These are phyloP conservation scores for Xylaria digitata DNA, from an alignment of 2,329 filamentous ascomycete genomes.

Conservation along the genomic window DNA sequence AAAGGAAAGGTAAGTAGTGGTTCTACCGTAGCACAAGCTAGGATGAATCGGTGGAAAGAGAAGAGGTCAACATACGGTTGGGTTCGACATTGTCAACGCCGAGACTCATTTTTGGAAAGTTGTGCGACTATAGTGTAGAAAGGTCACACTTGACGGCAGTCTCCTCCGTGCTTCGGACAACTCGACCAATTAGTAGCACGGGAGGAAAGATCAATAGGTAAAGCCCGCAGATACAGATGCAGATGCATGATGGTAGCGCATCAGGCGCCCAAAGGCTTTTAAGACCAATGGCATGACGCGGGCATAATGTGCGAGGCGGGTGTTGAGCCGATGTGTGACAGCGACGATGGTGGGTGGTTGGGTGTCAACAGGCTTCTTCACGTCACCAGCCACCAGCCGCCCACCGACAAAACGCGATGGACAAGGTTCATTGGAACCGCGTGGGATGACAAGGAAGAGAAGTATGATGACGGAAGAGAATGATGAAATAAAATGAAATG, in stretches of 20 bases:
- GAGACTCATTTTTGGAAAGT: slow-evolving; percentile 38
- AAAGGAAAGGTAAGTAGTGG: slow-evolving; percentile 22
- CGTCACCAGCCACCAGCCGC: slow-evolving; percentile 40
- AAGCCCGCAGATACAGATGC: slow-evolving; percentile 35
- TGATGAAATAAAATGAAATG: neutral
- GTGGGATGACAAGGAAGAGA: slow-evolving; percentile 9
- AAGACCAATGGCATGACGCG: slow-evolving; percentile 40
- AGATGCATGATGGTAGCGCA: slow-evolving; percentile 33
- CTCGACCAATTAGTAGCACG: slow-evolving; percentile 32
- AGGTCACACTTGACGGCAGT: slow-evolving; percentile 4
- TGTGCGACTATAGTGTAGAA: slow-evolving; percentile 11
- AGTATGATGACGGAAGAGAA: neutral
- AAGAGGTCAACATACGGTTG: slow-evolving; percentile 35
- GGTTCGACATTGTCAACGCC: slow-evolving; percentile 35
- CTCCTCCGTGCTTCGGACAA: slow-evolving; percentile 31
- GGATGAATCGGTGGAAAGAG: neutral
- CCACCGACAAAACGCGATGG: slow-evolving; percentile 25
- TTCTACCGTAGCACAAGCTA: neutral
- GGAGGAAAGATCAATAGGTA: slow-evolving; percentile 1
- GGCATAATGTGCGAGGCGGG: slow-evolving; percentile 43
- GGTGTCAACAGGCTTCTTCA: slow-evolving; percentile 16
- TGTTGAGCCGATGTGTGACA: slow-evolving; percentile 28
- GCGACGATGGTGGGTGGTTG: slow-evolving; percentile 37
- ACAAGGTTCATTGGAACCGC: slow-evolving; percentile 12
- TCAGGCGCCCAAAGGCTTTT: slow-evolving; percentile 35